Evolutionary conservation across 768 basidiomycete species (phyloP).

Genomic region (Lactarius deliciosus): DNA sequence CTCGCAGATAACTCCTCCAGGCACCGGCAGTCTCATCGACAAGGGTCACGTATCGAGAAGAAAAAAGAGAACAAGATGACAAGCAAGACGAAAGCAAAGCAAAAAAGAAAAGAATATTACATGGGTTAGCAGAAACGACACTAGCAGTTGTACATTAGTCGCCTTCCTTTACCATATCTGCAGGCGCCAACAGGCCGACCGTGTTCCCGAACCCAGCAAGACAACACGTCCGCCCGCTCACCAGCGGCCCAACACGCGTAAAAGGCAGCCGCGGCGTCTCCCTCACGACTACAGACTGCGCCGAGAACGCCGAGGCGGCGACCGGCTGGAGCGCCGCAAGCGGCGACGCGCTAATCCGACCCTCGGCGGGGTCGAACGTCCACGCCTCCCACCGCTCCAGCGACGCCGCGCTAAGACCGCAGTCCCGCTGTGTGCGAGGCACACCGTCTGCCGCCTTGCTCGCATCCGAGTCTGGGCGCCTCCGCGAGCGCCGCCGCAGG

Average conservation of each 20-base stretch:
- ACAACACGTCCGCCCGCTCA: constrained; percentile 24
- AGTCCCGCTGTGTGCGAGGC: constrained; percentile 29
- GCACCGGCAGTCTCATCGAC: neutral
- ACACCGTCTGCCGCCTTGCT: constrained; percentile 15
- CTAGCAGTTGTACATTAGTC: constrained; percentile 2
- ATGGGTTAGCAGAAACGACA: neutral
- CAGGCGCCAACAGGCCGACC: constrained; percentile 25
- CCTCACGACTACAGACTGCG: constrained; percentile 3
- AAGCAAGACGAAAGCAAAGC: neutral
- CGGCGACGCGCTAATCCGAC: constrained; percentile 49
- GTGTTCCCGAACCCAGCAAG: constrained; percentile 31
- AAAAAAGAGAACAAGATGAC: neutral
- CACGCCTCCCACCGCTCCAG: constrained; percentile 85
- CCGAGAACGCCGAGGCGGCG: neutral
- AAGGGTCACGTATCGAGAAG: neutral
- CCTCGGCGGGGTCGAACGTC: constrained; percentile 62
- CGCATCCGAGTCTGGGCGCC: constrained; percentile 5
- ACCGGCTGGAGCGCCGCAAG: constrained; percentile 46
- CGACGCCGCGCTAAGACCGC: constrained; percentile 59
- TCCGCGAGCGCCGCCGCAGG: constrained; percentile 63
- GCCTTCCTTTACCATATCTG: constrained; percentile 1
- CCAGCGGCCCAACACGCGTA: constrained; percentile 29
- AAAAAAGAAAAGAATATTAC: neutral
- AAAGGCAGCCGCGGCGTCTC: constrained; percentile 28
- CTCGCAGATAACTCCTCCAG: neutral